phyloP scores from a whole-genome alignment of 1,284 basidiomycete species.

The Ustilago xerochloae region DNA sequence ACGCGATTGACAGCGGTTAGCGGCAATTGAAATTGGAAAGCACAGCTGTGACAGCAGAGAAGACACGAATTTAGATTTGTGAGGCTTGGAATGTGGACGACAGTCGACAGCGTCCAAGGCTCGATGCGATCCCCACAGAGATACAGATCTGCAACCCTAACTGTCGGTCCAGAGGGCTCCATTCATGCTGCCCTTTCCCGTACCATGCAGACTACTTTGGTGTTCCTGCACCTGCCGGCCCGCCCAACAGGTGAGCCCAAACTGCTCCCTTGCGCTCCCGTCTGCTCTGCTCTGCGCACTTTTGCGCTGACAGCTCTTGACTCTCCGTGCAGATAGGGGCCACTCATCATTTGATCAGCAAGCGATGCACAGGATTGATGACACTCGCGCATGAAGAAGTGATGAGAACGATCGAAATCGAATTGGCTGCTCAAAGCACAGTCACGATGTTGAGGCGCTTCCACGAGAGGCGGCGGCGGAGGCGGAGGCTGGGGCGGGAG shows the following conservation, averaged over 20 bases:
- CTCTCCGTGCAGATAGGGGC: conserved; percentile 6
- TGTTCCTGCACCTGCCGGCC: conserved; percentile 1
- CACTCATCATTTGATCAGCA: neutral
- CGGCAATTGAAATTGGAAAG: neutral
- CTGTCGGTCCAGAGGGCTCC: neutral
- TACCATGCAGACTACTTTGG: neutral
- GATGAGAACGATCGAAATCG: neutral
- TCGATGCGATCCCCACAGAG: neutral
- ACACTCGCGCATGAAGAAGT: neutral
- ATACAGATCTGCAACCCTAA: neutral
- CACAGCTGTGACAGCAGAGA: neutral
- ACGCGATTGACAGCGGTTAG: neutral
- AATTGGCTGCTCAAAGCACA: neutral
- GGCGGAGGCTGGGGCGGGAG: neutral
- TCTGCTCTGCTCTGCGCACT: neutral
- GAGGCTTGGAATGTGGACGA: conserved; percentile 37
- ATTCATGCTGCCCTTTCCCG: conserved; percentile 4
- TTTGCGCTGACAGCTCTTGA: neutral
- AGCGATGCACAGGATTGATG: neutral
- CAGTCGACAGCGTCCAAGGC: neutral
- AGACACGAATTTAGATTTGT: neutral
- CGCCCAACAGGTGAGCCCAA: neutral
- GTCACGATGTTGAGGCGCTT: neutral
- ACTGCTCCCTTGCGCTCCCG: neutral
- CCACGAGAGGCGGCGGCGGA: neutral